Evolutionary conservation across 176 grass and related monocot genomes (phyloP), one percentile per base, ranked within the genome.

Genomic region (Alopecurus myosuroides): DNA sequence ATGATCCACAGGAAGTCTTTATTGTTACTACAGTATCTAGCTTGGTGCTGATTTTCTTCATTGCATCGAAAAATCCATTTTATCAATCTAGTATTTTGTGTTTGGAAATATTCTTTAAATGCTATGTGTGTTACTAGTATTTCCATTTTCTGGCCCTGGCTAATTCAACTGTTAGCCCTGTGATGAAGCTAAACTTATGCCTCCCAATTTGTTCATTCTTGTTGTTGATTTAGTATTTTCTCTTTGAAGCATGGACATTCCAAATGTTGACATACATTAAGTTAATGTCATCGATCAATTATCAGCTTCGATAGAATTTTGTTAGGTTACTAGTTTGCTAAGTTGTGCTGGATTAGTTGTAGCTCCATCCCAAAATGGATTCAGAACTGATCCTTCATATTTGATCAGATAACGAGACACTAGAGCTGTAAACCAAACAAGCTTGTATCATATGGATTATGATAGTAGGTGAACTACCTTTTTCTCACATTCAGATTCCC

Each of bases 201-300:
- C 28, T 69, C 22, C 10, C 65, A 48, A 23, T 23, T 30, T 30
- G 22, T 77, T 39, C 22, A 23, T 37, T 15, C 18, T 73, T 23
- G 14, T 41, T 42, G 67, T 44, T 86, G 33, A 40, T 71, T 71
- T 11, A 26, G 9, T 66, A 52, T 61, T 40, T 52, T 8, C 37
- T 34, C n/a, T n/a, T 76, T 81, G 18, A 76, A 82, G 76, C 40
- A 71, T 52, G n/a, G 51, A 17, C 3, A 62, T 52, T 79, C 53
- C 26, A 12, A 46, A 40, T 83, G 46, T 40, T 58, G 52, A 30
- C 15, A 76, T 31, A 57, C 65, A 81, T 70, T 30, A 72, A 49
- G 23, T 53, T 84, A 81, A 19, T 12, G 39, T n/a, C 69, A 20
- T 64, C 18, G 28, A 34, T 41, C 19, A 80, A 0, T 48, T 6